These are phyloP conservation scores for Penicillium decumbens DNA, from an alignment of 2,329 filamentous ascomycete genomes.

Conservation along the genomic window DNA sequence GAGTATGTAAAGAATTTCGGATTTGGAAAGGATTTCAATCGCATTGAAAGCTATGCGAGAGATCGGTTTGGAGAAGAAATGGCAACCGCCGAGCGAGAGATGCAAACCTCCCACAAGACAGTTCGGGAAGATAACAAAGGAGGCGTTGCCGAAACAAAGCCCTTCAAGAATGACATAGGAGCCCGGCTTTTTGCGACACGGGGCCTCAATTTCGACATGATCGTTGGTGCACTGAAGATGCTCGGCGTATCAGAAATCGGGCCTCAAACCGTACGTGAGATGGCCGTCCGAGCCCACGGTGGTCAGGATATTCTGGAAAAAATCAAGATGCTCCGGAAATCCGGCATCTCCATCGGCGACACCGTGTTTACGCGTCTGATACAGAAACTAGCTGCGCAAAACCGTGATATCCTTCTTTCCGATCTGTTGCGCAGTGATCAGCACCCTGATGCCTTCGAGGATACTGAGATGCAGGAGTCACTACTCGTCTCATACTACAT, in stretches of 20 bases:
- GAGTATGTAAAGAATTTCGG: slow-evolving; percentile 36
- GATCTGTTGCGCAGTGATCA: slow-evolving; percentile 57
- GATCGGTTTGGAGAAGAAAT: slow-evolving; percentile 4
- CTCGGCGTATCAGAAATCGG: slow-evolving; percentile 70
- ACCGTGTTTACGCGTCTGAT: slow-evolving; percentile 64
- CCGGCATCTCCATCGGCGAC: slow-evolving; percentile 59
- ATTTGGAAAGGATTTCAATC: slow-evolving; percentile 21
- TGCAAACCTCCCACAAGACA: background rate
- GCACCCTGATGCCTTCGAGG: slow-evolving; percentile 60
- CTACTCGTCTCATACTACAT: slow-evolving; percentile 52
- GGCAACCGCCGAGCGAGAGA: background rate
- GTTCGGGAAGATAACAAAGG: background rate
- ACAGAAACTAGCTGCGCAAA: slow-evolving; percentile 57
- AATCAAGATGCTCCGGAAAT: slow-evolving; percentile 57
- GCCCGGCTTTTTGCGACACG: slow-evolving; percentile 77
- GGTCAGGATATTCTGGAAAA: slow-evolving; percentile 54
- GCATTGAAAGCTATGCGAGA: slow-evolving; percentile 21
- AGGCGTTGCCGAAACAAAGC: slow-evolving; percentile 34
- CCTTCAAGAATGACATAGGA: slow-evolving; percentile 64
- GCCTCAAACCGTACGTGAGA: slow-evolving; percentile 69
- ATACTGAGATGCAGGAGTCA: slow-evolving; percentile 50
- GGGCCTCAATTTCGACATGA: slow-evolving; percentile 67
- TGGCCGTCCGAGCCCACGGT: slow-evolving; percentile 62
- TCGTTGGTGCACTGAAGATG: slow-evolving; percentile 64
- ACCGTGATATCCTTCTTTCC: slow-evolving; percentile 51